Evolutionary conservation across 1,139 yeast genomes (phyloP).

Genomic region (Pneumocystis sp.): DNA sequence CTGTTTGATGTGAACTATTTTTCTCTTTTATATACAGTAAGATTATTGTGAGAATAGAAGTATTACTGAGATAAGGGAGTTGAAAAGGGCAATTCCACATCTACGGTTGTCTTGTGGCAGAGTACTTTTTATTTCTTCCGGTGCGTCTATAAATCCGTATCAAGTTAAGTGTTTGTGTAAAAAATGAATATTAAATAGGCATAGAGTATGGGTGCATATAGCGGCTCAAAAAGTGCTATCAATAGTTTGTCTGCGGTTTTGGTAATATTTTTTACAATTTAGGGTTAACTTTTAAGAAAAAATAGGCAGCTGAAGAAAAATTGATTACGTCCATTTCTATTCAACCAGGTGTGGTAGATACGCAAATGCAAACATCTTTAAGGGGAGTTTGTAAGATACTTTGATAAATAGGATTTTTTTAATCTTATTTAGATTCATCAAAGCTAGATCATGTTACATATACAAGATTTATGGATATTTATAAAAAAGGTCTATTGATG

Average conservation of each 20-base stretch:
- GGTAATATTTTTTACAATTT: neutral
- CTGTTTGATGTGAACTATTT: constrained; percentile 68
- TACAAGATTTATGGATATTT: neutral
- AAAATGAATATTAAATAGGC: neutral
- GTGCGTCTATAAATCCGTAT: constrained; percentile 42
- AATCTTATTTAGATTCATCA: neutral
- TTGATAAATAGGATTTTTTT: neutral
- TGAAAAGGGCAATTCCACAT: constrained; percentile 40
- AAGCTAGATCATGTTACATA: neutral
- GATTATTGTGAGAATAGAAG: constrained; percentile 2
- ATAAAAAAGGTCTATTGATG: neutral
- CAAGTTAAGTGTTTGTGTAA: constrained; percentile 71
- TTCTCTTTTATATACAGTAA: constrained; percentile 50
- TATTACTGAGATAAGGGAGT: constrained; percentile 4
- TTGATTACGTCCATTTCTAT: neutral
- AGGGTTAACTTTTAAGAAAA: neutral
- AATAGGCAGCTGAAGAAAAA: neutral
- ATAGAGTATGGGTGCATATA: constrained; percentile 20
- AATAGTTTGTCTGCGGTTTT: constrained; percentile 44
- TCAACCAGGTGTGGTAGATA: constrained; percentile 77
- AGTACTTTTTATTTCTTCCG: constrained; percentile 67
- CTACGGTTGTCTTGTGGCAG: constrained; percentile 44
- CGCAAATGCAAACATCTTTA: constrained; percentile 68
- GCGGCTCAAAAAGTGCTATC: constrained; percentile 77
- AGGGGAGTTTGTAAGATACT: constrained; percentile 34